Conservation (phyloP, 202 grass and related monocot species). For the Hordeum pubiflorum region DNA sequence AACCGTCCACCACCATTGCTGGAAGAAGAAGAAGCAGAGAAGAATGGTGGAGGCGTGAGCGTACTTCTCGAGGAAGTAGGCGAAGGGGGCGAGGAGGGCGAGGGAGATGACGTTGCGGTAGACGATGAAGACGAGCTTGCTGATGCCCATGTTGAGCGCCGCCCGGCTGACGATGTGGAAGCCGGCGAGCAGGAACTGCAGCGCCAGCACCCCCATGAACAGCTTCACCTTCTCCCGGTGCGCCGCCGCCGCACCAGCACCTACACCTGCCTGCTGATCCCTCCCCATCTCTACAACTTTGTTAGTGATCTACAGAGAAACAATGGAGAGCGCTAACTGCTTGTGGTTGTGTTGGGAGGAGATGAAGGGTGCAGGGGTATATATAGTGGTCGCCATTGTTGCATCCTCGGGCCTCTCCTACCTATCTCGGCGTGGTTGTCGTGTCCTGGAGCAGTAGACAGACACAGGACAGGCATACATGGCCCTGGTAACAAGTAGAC, state of each 20-base stretch:
- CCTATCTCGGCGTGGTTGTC: conserved; percentile 8
- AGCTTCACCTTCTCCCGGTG: conserved; percentile 69
- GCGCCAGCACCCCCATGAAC: conserved; percentile 57
- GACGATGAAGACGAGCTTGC: conserved; percentile 62
- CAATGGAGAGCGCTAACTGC: not conserved
- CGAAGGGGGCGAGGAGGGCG: conserved; percentile 64
- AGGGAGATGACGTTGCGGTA: conserved; percentile 27
- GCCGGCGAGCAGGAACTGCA: conserved; percentile 71
- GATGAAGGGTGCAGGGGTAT: not conserved
- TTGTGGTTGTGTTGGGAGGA: not conserved
- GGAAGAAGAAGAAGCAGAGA: not conserved
- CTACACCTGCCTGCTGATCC: conserved; percentile 6
- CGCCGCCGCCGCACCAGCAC: not conserved
- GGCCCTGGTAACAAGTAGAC: not conserved
- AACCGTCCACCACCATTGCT: not conserved
- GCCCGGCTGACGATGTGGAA: conserved; percentile 70
- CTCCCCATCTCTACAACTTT: conserved; percentile 29
- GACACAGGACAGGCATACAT: not conserved
- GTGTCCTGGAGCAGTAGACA: conserved; percentile 2
- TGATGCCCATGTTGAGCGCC: conserved; percentile 83
- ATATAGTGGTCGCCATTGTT: not conserved
- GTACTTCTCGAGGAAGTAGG: conserved; percentile 93
- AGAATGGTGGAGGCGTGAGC: not conserved
- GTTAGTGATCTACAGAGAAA: not conserved
- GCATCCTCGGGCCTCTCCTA: not conserved